phyloP scores from a whole-genome alignment of 2,329 filamentous ascomycete species.

The Sporothrix pseudoabietina region DNA sequence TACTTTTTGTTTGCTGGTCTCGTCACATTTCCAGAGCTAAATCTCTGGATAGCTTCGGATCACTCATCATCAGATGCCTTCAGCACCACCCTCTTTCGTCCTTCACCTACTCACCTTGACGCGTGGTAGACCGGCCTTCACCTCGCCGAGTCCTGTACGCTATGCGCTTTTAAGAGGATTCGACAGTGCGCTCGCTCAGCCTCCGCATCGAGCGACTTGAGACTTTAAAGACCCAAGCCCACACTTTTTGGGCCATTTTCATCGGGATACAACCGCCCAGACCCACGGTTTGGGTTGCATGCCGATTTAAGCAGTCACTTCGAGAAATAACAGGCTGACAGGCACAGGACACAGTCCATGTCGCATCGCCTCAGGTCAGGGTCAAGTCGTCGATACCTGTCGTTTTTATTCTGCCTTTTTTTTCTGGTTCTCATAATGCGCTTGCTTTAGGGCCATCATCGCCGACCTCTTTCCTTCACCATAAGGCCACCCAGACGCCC shows the following conservation, averaged over 20 bases:
- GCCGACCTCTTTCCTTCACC: not conserved
- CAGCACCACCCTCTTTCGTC: not conserved
- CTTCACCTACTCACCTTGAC: not conserved
- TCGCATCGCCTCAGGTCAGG: not conserved
- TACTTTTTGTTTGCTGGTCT: not conserved
- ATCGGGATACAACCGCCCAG: constrained; percentile 14
- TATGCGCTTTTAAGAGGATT: not conserved
- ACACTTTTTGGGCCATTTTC: not conserved
- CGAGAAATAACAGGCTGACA: not conserved
- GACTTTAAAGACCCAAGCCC: not conserved
- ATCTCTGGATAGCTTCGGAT: not conserved
- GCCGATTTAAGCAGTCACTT: not conserved
- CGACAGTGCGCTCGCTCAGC: not conserved
- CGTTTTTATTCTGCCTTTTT: not conserved
- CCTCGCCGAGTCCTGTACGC: not conserved
- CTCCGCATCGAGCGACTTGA: not conserved
- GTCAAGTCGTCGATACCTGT: not conserved
- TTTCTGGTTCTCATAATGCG: not conserved
- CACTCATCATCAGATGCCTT: not conserved
- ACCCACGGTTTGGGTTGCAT: constrained; percentile 17
- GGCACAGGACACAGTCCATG: constrained; percentile 5
- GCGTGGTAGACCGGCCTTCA: not conserved
- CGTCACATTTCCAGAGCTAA: not conserved
- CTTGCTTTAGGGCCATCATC: not conserved
- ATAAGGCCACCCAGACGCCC: not conserved